Conservation (phyloP, 2,329 filamentous ascomycete genomes). For the Zopfia rhizophila region DNA sequence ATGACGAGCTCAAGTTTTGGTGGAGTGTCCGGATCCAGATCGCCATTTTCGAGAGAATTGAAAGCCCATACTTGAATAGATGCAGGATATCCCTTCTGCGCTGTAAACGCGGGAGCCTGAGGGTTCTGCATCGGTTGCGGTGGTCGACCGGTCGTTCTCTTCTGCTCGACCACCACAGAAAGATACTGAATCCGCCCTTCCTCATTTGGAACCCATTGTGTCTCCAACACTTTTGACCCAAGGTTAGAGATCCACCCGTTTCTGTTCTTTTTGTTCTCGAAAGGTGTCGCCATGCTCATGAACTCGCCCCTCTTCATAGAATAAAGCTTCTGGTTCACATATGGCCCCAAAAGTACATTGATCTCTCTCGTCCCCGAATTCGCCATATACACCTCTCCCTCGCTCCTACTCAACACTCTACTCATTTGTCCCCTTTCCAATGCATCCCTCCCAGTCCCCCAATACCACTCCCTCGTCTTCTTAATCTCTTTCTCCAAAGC, state of each 20-base stretch:
- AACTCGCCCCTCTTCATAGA: conserved; percentile 54
- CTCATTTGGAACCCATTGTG: conserved; percentile 57
- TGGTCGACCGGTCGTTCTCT: conserved; percentile 21
- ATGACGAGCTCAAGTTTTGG: conserved; percentile 62
- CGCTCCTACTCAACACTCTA: conserved; percentile 45
- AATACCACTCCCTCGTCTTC: conserved; percentile 65
- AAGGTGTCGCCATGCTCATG: conserved; percentile 57
- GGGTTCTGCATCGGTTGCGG: conserved; percentile 43
- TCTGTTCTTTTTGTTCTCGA: conserved; percentile 39
- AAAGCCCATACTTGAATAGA: conserved; percentile 71
- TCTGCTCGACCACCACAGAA: conserved; percentile 57
- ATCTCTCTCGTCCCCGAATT: conserved; percentile 41
- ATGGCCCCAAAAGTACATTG: conserved; percentile 63
- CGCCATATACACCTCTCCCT: conserved; percentile 57
- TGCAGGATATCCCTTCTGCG: conserved; percentile 59
- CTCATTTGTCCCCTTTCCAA: conserved; percentile 58
- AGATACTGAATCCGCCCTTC: conserved; percentile 65
- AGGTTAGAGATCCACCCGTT: conserved; percentile 67
- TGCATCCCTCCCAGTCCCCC: conserved; percentile 49
- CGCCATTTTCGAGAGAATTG: conserved; percentile 49
- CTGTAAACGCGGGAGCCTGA: conserved; percentile 61
- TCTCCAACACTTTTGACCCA: conserved; percentile 63
- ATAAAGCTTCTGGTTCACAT: conserved; percentile 56
- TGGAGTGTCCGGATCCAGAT: conserved; percentile 54
- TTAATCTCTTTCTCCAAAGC: conserved; percentile 58